Evolutionary conservation across 2,329 filamentous ascomycete genomes (phyloP).

Genomic region (Pyrenophora seminiperda): DNA sequence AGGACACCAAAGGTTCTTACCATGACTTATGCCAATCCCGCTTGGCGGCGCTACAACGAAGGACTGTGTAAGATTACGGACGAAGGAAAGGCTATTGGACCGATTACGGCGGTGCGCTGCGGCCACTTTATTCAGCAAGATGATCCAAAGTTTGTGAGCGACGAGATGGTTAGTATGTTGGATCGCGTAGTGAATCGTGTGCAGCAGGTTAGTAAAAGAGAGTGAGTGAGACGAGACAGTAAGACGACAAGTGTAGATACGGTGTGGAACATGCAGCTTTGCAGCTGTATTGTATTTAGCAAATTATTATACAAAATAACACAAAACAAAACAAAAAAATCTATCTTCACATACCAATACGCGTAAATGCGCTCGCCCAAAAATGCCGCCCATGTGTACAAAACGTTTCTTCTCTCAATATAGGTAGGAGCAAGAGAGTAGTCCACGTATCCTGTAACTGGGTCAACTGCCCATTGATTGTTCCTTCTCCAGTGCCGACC

Average conservation of each 20-base stretch:
- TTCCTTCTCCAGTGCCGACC: no score
- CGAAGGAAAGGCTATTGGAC: conserved; percentile 49
- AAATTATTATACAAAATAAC: conserved; percentile 1
- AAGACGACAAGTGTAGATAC: background rate
- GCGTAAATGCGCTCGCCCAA: no score
- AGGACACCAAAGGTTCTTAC: conserved; percentile 49
- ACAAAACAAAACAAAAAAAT: background rate
- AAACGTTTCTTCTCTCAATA: background rate
- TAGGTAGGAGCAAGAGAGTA: no score
- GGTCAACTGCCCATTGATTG: no score
- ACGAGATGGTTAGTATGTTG: conserved; percentile 40
- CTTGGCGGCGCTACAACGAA: conserved; percentile 61
- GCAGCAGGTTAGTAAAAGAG: conserved; percentile 41
- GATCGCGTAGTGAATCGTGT: conserved; percentile 45
- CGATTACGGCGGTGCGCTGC: conserved; percentile 55
- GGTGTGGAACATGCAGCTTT: no score
- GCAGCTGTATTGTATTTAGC: no score
- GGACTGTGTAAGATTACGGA: conserved; percentile 55
- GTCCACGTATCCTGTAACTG: no score
- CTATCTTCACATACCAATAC: no score
- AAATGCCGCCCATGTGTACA: conserved; percentile 14
- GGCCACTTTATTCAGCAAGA: conserved; percentile 64
- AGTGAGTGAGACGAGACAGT: background rate
- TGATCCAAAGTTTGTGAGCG: conserved; percentile 51
- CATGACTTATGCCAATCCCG: conserved; percentile 59